Percentiles rank a stretch among this genome's conserved stretches.
phyloP scores from a whole-genome alignment of 2,329 filamentous ascomycete species.

The Hypoxylon rubiginosum region DNA sequence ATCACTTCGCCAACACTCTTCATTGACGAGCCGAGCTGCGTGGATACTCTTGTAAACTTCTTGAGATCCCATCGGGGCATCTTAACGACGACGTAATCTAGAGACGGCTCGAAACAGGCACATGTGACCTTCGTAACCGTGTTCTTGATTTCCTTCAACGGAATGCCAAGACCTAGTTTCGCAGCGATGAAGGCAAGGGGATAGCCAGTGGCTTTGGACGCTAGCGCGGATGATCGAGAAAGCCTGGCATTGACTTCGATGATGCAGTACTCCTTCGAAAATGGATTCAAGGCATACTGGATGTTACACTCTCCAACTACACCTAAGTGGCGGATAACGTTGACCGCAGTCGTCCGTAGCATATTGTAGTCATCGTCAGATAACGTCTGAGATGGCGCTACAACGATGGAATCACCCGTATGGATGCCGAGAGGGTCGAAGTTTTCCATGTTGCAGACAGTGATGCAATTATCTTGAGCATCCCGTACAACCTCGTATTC shows the following conservation, averaged over 20 bases:
- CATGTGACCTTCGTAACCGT: conserved; percentile 95
- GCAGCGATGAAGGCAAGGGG: conserved; percentile 96
- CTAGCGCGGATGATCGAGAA: conserved; percentile 93
- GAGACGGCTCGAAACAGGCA: conserved; percentile 97
- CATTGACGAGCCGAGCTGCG: conserved; percentile 96
- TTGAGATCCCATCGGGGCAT: conserved; percentile 99
- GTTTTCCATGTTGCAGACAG: conserved; percentile 99
- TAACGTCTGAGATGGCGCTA: conserved; percentile 95
- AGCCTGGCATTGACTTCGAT: conserved; percentile 99
- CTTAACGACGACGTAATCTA: conserved; percentile 98
- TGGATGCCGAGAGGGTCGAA: conserved; percentile 98
- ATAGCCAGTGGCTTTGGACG: conserved; percentile 97
- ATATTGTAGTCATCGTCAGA: conserved; percentile 99
- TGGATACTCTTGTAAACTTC: conserved; percentile 98
- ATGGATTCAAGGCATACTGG: conserved; percentile 96
- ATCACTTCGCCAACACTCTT: conserved; percentile 99
- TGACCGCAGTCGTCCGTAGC: conserved; percentile 95
- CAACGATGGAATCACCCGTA: conserved; percentile 97
- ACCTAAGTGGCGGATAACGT: conserved; percentile 95
- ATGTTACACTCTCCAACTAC: conserved; percentile 99
- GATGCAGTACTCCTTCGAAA: conserved; percentile 96
- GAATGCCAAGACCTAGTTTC: conserved; percentile 94
- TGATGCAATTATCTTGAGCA: conserved; percentile 97
- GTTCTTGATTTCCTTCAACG: conserved; percentile 96
- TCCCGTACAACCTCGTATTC: conserved; percentile 99